A percentile compares a stretch with the other conserved stretches of the same genome.
Evolutionary conservation across 2,329 filamentous ascomycete genomes (phyloP).

Genomic region (Cladophialophora chaetospira): DNA sequence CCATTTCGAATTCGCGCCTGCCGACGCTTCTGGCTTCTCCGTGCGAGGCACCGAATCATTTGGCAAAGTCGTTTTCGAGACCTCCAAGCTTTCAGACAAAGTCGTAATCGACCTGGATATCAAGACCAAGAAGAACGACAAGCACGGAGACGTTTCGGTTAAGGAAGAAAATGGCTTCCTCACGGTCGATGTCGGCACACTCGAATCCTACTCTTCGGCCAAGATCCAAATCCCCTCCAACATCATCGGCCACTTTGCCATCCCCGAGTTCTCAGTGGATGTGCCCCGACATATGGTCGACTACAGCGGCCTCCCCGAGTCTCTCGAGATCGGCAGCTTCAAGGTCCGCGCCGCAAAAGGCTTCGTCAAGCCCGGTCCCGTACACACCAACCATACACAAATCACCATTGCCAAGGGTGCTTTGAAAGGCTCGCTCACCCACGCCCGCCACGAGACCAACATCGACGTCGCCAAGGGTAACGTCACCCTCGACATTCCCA

Average conservation of each 20-base stretch:
- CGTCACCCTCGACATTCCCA: conserved; percentile 21
- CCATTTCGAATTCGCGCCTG: conserved; percentile 26
- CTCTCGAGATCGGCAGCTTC: conserved; percentile 24
- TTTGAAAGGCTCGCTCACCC: conserved; percentile 17
- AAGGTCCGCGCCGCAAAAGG: conserved; percentile 17
- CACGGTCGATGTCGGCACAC: conserved; percentile 18
- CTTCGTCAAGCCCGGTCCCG: conserved; percentile 24
- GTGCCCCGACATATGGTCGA: conserved; percentile 26
- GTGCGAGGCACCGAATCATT: conserved; percentile 17
- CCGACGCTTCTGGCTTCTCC: conserved; percentile 16
- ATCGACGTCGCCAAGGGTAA: conserved; percentile 22
- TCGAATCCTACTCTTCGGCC: conserved; percentile 15
- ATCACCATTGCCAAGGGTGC: conserved; percentile 16
- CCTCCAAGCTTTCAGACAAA: conserved; percentile 23
- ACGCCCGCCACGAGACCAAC: conserved; percentile 18
- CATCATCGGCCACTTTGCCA: conserved; percentile 22
- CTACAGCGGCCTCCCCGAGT: conserved; percentile 25
- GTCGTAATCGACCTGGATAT: conserved; percentile 26
- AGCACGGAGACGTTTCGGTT: conserved; percentile 15
- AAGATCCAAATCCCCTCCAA: conserved; percentile 27
- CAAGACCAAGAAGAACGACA: conserved; percentile 26
- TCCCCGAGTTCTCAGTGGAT: conserved; percentile 21
- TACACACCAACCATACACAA: conserved; percentile 22
- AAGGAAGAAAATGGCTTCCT: conserved; percentile 22
- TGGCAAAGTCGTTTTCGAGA: conserved; percentile 27